Conservation (phyloP, 257 asterid species). For the Solanum pimpinellifolium region DNA sequence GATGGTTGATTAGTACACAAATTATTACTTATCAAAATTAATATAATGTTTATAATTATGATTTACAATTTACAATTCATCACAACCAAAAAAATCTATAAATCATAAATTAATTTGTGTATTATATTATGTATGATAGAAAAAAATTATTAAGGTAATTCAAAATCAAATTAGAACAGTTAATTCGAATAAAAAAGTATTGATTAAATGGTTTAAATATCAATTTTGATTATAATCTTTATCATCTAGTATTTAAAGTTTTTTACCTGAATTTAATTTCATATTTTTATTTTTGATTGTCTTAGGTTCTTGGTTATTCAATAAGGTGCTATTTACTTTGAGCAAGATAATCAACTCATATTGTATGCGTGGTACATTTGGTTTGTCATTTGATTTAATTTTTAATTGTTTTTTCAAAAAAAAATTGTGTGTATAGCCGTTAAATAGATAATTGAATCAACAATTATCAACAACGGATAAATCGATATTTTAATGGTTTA, state of each 20-base stretch:
- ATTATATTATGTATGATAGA: background rate
- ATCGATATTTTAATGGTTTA: no score
- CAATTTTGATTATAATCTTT: background rate
- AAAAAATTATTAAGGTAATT: background rate
- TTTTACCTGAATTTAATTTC: no score
- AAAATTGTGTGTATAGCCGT: background rate
- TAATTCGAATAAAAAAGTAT: no score
- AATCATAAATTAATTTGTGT: no score
- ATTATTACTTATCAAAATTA: background rate
- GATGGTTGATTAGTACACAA: background rate
- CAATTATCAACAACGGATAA: background rate
- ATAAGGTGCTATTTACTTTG: background rate
- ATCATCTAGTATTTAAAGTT: no score
- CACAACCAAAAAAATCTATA: no score
- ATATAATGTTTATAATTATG: background rate
- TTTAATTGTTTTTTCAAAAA: no score
- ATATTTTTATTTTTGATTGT: no score
- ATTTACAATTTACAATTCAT: no score
- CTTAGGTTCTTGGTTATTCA: background rate
- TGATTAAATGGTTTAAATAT: no score
- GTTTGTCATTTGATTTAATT: background rate
- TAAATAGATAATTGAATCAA: background rate
- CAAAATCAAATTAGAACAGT: no score
- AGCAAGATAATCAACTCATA: background rate
- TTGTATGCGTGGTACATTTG: background rate